Evolutionary conservation across 2,329 filamentous ascomycete genomes (phyloP), one percentile per base, ranked within the genome.

Genomic region (Fusarium sp.): DNA sequence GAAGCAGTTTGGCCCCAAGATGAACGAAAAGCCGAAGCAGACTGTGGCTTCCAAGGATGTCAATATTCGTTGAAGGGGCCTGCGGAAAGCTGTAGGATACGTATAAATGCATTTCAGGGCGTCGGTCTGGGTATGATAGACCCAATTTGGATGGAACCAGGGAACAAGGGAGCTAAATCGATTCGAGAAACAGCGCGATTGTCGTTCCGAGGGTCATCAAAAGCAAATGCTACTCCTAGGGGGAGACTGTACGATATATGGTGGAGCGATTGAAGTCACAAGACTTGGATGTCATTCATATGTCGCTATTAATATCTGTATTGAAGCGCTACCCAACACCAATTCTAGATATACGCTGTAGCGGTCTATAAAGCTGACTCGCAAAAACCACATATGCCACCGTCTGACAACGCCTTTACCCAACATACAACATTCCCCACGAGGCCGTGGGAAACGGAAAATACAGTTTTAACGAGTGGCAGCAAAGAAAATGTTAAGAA

Each of bases 401-500:
- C 54, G 34, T 65, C 63, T 61, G 56, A 50, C 58, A 67, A 58
- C 43, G 52, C 53, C 58, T 62, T 46, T 69, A 62, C 60, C 65
- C 57, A 68, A 57, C 39, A 61, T 40, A 31, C 46, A 44, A 55
- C 58, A 62, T 67, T 58, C 47, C 54, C 43, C 8, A 49, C 60
- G 45, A 60, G 53, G 55, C 55, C 65, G 69, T 69, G 39, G 40
- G 38, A 32, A 29, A 44, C 36, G 60, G 38, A 57, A 54, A 26
- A 36, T 52, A 40, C 24, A 56, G 35, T 59, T 19, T 58, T 68
- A 67, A 29, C 68, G 77, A 91, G 78, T 90, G 86, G 53, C 83
- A 82, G 52, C 82, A 69, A 95, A 93, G 70, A 97, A 91, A 12
- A 91, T 88, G 74, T 98, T 98, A 73, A 93, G 92, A 39, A 86